Percentiles rank a stretch among this genome's conserved stretches.
Conservation (phyloP, 805 yeast species). For the Torulaspora gathmanii region DNA sequence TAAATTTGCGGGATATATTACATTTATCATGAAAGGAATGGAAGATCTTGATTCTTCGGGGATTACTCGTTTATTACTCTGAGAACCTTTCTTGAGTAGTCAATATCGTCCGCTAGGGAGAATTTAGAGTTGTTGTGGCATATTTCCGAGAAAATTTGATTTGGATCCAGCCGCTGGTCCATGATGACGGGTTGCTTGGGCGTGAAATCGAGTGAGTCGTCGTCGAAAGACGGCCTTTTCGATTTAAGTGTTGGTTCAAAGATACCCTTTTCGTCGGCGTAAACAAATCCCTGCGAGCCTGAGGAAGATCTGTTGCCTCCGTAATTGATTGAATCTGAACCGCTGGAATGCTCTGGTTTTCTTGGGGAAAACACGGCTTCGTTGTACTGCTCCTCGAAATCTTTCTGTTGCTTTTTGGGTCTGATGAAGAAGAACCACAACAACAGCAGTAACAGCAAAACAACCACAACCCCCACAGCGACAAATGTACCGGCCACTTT, state of each 20-base stretch:
- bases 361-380: constrained; percentile 21
- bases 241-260: constrained; percentile 8
- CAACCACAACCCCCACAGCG: constrained; percentile 63
- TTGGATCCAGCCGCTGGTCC: constrained; percentile 40
- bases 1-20: neutral
- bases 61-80: constrained; percentile 38
- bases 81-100: constrained; percentile 46
- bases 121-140: constrained; percentile 15
- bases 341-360: constrained; percentile 9
- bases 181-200: constrained; percentile 29
- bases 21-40: neutral
- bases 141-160: constrained; percentile 14
- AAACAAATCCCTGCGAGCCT: constrained; percentile 19
- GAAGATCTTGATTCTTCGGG: neutral
- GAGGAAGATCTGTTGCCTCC: constrained; percentile 16
- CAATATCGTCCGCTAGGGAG: constrained; percentile 46
- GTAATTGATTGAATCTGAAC: constrained; percentile 13
- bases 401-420: constrained; percentile 16
- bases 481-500: constrained; percentile 84
- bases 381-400: constrained; percentile 27
- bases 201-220: constrained; percentile 15
- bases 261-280: constrained; percentile 26
- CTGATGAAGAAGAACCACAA: constrained; percentile 24
- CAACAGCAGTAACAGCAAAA: constrained; percentile 43
- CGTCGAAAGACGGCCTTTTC: constrained; percentile 9